Evolutionary conservation across 2,329 filamentous ascomycete species (phyloP).

Genomic region (Hysterium pulicare): DNA sequence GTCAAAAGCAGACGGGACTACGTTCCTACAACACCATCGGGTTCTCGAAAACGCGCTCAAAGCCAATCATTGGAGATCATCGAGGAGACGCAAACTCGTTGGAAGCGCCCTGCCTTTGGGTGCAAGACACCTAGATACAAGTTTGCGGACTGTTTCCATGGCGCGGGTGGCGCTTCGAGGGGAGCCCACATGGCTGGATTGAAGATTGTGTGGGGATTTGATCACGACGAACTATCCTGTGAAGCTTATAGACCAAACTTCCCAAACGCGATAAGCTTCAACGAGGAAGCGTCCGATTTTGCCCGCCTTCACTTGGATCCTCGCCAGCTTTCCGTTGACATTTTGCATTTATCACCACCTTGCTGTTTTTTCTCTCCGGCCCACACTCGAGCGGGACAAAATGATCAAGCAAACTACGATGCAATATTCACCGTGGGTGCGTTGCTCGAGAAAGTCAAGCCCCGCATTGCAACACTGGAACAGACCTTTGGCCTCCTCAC

Average conservation of each 20-base stretch:
- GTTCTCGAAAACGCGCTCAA: not conserved
- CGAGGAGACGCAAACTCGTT: not conserved
- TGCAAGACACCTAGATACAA: slow-evolving; percentile 6
- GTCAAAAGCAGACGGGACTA: too few relatives aligned
- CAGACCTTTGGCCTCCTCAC: slow-evolving; percentile 15
- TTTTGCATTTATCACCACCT: slow-evolving; percentile 17
- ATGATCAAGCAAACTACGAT: slow-evolving; percentile 22
- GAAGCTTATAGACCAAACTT: slow-evolving; percentile 15
- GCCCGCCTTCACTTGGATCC: not conserved
- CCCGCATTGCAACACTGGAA: slow-evolving; percentile 17
- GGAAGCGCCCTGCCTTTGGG: not conserved
- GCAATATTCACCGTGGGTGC: slow-evolving; percentile 15
- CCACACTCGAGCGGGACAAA: slow-evolving; percentile 14
- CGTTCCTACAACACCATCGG: not conserved
- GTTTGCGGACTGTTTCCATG: slow-evolving; percentile 19
- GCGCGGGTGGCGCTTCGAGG: slow-evolving; percentile 19
- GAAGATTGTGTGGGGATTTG: slow-evolving; percentile 12
- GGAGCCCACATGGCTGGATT: slow-evolving; percentile 19
- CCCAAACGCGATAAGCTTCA: slow-evolving; percentile 4
- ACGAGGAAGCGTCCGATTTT: slow-evolving; percentile 17
- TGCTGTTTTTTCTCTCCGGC: slow-evolving; percentile 16
- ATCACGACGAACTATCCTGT: slow-evolving; percentile 14
- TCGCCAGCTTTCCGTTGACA: slow-evolving; percentile 9
- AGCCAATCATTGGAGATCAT: not conserved
- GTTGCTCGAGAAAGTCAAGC: slow-evolving; percentile 13